Evolutionary conservation across 2,329 filamentous ascomycete species (phyloP), one percentile per base, ranked within the genome.

Genomic region (Colletotrichum liriopes): DNA sequence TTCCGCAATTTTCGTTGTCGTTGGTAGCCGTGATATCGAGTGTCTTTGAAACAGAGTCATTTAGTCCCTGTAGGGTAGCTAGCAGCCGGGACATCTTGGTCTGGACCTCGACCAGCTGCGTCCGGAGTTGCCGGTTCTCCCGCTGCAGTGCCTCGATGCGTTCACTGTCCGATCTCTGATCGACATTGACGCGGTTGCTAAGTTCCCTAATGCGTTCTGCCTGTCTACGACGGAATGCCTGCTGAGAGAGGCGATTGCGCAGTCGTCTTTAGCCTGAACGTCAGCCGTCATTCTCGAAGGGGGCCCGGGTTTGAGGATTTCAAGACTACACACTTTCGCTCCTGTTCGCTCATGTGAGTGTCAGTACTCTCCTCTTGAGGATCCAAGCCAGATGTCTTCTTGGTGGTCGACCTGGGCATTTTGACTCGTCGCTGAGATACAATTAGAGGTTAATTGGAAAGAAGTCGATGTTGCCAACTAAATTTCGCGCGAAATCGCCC

Each of bases 241-340:
- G 75, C 29, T 80, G 79, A 0, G 79, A 79, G 1, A 80, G 74
- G 16, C 79, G 78, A 54, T 80, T 80, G n/a, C 79, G 78, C 32
- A 79, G 72, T 65, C 79, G 79, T 65, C 79, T 80, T n/a, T 5
- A 11, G 14, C 41, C 18, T 18, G 29, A 2, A 18, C 32, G 45
- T 39, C 8, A 62, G 29, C 45, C 29, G 16, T 20, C 20, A 14
- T 23, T 37, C 43, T 43, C 35, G 12, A 23, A 23, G n/a, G 26
- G 20, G 39, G 26, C 16, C 5, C 1, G 2, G 26, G 58, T 3
- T 5, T 26, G 18, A 26, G 6, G 11, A 12, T 1, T 47, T 18
- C 1, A 32, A 2, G 6, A 41, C n/a, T 11, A 49, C 62, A 2
- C 43, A 70, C 67, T 66, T 70, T 12, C 67, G 52, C 32, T 70